Evolutionary conservation across 768 basidiomycete species (phyloP).

Genomic region (Rhodotorula babjevae): DNA sequence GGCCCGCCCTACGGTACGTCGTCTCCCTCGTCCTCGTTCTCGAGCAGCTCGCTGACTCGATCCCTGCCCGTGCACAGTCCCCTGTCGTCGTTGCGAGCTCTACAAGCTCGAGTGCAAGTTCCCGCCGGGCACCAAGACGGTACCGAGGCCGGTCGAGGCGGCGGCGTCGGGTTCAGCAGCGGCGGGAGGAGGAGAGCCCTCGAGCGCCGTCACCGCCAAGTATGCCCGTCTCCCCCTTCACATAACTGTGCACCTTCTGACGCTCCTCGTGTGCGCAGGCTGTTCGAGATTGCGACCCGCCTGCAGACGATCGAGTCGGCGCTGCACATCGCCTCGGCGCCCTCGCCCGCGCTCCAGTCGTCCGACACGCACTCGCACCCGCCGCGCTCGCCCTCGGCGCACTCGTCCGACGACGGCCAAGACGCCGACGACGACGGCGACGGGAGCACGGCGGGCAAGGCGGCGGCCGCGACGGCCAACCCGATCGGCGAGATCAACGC

Average conservation of each 20-base stretch:
- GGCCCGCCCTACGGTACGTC: constrained; percentile 28
- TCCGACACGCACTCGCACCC: constrained; percentile 8
- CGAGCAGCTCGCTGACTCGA: too few relatives aligned
- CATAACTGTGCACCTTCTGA: too few relatives aligned
- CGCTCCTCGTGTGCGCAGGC: neutral
- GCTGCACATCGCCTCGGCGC: constrained; percentile 11
- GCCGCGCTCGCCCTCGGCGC: constrained; percentile 9
- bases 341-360: constrained; percentile 1
- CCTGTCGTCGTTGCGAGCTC: constrained; percentile 36
- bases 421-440: constrained; percentile 17
- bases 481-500: constrained; percentile 34
- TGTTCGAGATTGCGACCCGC: constrained; percentile 30
- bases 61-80: constrained; percentile 9
- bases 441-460: neutral
- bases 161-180: neutral
- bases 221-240: too few relatives aligned
- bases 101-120: constrained; percentile 39
- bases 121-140: constrained; percentile 23
- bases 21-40: neutral
- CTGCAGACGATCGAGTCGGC: constrained; percentile 37
- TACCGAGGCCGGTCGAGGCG: constrained; percentile 14
- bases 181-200: neutral
- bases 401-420: constrained; percentile 22
- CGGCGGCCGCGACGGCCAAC: constrained; percentile 12
- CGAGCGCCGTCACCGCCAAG: constrained; percentile 14